These are phyloP conservation scores for Cerrena zonata DNA, from an alignment of 1,284 basidiomycete species.

Conservation along the genomic window DNA sequence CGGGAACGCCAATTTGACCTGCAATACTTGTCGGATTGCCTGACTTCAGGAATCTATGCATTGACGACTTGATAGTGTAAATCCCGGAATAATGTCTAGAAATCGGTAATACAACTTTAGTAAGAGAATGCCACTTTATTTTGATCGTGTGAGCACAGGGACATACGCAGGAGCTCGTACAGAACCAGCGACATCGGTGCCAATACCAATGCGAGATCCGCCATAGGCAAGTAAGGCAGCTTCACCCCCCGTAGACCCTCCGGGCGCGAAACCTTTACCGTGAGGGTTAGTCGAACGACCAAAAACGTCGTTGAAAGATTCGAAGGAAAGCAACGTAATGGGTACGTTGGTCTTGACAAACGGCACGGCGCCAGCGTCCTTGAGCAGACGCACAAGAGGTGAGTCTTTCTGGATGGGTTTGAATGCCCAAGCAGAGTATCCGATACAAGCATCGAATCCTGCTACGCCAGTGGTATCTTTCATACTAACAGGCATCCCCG, in stretches of 20 bases:
- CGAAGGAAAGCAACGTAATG: constrained; percentile 71
- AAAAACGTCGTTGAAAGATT: constrained; percentile 67
- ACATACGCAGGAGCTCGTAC: constrained; percentile 72
- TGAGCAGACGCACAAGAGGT: constrained; percentile 55
- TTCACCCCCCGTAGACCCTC: constrained; percentile 70
- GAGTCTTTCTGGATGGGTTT: constrained; percentile 49
- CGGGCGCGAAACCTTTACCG: constrained; percentile 50
- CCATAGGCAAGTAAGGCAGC: constrained; percentile 64
- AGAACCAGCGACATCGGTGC: constrained; percentile 68
- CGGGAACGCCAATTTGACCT: constrained; percentile 45
- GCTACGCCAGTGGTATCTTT: constrained; percentile 63
- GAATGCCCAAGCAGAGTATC: constrained; percentile 61
- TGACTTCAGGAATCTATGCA: constrained; percentile 43
- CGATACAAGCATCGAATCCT: constrained; percentile 70
- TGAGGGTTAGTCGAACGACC: constrained; percentile 66
- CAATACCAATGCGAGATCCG: constrained; percentile 68
- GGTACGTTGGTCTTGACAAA: constrained; percentile 76
- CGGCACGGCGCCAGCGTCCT: constrained; percentile 65
- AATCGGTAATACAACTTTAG: background rate
- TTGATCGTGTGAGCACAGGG: constrained; percentile 30
- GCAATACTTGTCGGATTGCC: constrained; percentile 46
- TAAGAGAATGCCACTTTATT: background rate
- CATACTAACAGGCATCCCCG: constrained; percentile 64
- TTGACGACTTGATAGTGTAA: constrained; percentile 30
- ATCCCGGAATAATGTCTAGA: constrained; percentile 26